Evolutionary conservation across 2,329 filamentous ascomycete species (phyloP).

Genomic region (Pleurostoma richardsiae): DNA sequence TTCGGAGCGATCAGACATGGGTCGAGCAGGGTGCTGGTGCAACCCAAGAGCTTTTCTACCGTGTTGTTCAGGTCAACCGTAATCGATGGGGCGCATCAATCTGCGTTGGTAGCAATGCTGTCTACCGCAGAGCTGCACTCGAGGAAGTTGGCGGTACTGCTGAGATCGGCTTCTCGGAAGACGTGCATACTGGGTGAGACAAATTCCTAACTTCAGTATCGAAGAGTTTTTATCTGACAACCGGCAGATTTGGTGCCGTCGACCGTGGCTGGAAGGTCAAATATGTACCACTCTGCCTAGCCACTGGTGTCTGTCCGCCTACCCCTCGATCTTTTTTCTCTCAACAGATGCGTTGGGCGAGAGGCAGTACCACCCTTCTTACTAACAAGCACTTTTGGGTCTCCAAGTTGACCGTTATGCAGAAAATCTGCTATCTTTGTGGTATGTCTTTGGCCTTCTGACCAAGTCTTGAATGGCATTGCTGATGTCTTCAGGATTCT

Average conservation of each 20-base stretch:
- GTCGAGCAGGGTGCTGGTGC: conserved; percentile 36
- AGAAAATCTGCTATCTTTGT: conserved; percentile 35
- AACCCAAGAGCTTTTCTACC: conserved; percentile 35
- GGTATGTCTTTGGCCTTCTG: conserved; percentile 14
- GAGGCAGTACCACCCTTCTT: conserved; percentile 32
- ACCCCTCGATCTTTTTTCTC: conserved; percentile 34
- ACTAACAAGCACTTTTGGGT: conserved; percentile 34
- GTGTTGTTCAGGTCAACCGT: conserved; percentile 34
- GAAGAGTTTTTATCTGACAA: background rate
- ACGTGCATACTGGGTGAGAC: conserved; percentile 34
- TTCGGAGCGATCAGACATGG: conserved; percentile 32
- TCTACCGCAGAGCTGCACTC: conserved; percentile 31
- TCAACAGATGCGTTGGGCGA: conserved; percentile 38
- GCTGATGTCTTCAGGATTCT: conserved; percentile 15
- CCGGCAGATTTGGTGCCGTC: conserved; percentile 28
- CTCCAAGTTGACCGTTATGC: conserved; percentile 27
- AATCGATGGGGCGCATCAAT: conserved; percentile 34
- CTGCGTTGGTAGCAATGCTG: conserved; percentile 34
- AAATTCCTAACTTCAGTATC: background rate
- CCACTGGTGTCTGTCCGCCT: conserved; percentile 35
- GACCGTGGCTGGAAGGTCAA: conserved; percentile 35
- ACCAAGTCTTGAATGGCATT: fast-evolving
- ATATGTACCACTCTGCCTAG: conserved; percentile 33
- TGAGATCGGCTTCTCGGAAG: conserved; percentile 36
- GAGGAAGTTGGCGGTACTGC: conserved; percentile 33